Base-by-base conservation (phyloP, 169 alveolate species). In the Cyclospora cayetanensis region DNA sequence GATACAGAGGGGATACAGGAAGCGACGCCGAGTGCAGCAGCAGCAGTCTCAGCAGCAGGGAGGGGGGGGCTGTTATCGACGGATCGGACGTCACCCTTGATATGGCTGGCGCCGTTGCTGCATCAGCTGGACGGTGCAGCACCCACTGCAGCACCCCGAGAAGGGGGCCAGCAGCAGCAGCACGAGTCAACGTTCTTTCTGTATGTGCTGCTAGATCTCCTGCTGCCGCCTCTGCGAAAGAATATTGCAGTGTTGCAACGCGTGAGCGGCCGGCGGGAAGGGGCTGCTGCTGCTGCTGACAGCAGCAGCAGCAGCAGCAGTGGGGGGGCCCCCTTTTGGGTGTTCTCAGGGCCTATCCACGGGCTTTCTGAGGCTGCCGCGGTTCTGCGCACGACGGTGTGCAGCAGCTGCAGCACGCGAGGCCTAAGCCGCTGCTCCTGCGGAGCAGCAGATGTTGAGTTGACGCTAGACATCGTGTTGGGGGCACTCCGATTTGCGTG, bases 221-320 rank as follows among this genome's bases (percentile, higher is more conserved):
- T 39, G 63, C 50, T 39, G 60, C 50, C 84, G 60, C 84, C 84
- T 0, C 84, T 72, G 0, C 27, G n/a, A 22, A 72, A 39, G 50
- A 72, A 25, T 0, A 35, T 72, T 4, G 84, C 84, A 0, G 84
- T 72, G 84, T 60, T 72, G 84, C 84, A 72, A 60, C 53, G 84
- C 20, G 84, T 72, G 84, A 39, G 20, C 0, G 29, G 29, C 2
- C 31, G 31, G 43, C n/a, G n/a, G n/a, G n/a, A n/a, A n/a, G 82
- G 29, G 22, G 35, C 84, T 72, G 63, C 84, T 72, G 84, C 27
- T 29, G 39, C 0, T 46, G 20, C 20, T 60, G 41, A 60, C 84
- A 66, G 80, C 80, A 66, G 80, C 80, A 34, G 80, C 50, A 66
- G 80, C 80, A 66, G 80, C 80, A 66, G 80, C 80, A 66, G 80